Percentiles rank a stretch among this genome's conserved stretches.
phyloP scores from a whole-genome alignment of 2,329 filamentous ascomycete genomes.

The Sclerotinia borealis region DNA sequence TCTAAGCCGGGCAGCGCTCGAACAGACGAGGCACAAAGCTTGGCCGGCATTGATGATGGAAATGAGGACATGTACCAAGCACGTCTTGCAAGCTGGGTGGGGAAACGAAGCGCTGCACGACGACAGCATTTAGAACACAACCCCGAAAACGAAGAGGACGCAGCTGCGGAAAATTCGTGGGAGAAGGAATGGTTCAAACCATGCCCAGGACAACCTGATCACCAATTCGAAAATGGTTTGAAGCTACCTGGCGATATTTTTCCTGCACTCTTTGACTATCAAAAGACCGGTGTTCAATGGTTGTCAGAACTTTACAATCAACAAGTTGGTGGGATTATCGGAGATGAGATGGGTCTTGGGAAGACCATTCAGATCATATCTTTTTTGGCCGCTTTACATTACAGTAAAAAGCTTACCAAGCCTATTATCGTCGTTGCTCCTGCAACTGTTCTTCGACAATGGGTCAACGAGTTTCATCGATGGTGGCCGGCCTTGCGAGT shows the following conservation, averaged over 20 bases:
- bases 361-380: constrained; percentile 76
- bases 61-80: constrained; percentile 75
- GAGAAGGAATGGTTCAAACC: constrained; percentile 73
- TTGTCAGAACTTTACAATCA: constrained; percentile 87
- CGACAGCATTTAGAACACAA: constrained; percentile 35
- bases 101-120: constrained; percentile 55
- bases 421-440: constrained; percentile 90
- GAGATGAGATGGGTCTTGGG: constrained; percentile 97
- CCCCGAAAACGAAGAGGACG: constrained; percentile 37
- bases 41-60: constrained; percentile 68
- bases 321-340: constrained; percentile 86
- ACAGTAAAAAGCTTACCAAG: constrained; percentile 76
- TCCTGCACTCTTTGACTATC: constrained; percentile 89
- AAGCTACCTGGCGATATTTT: constrained; percentile 88
- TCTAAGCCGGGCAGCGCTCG: constrained; percentile 18
- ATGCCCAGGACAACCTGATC: constrained; percentile 75
- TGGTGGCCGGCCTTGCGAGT: constrained; percentile 99
- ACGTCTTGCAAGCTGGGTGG: constrained; percentile 70
- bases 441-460: constrained; percentile 91
- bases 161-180: constrained; percentile 37
- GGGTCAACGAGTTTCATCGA: constrained; percentile 96
- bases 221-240: constrained; percentile 64
- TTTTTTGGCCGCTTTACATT: constrained; percentile 75
- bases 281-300: constrained; percentile 96
- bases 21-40: constrained; percentile 32